Evolutionary conservation across 768 basidiomycete species (phyloP), one percentile per base, ranked within the genome.

Genomic region (Suillus lakei): DNA sequence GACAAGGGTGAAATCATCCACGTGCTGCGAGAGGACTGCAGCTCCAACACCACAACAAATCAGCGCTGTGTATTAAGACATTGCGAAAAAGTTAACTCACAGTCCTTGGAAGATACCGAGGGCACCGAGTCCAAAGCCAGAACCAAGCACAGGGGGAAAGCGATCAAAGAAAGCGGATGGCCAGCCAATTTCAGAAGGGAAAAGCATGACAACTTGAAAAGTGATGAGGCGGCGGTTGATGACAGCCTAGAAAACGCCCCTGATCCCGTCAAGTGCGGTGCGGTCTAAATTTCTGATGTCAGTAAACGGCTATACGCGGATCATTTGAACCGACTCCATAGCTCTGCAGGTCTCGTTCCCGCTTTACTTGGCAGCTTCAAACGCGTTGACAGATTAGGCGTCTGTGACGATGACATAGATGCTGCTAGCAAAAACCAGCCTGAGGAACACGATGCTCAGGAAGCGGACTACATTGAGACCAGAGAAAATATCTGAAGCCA

Each of bases 231-330:
- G 84, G 66, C 93, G 84, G 77, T 94, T 93, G 67, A 96, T 81
- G 67, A 97, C 88, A 5, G 93, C 92, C 92, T 94, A 98, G 79
- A 98, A 97, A 10, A 87, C 86, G 32, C 95, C 95, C 23, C 92
- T 95, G 34, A 92, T 86, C 75, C 97, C 95, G 77, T 94, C 93
- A 5, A 95, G 95, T 5, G 97, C 93, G 3, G 93, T 93, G 76
- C 89, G 56, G 76, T 71, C 64, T 86, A 91, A n/a, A 68, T 80
- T 86, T 63, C 63, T 66, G 54, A 51, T 26, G 26, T 61, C 61
- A 64, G 32, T 44, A 10, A 8, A 55, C 26, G 51, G 56, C 48
- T 54, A 34, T 7, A 53, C 38, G n/a, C n/a, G n/a, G n/a, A n/a
- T 18, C 18, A 2, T 64, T 7, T 62, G 66, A 60, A 80, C 88